Evolutionary conservation across 225 moss, liverwort and hornwort genomes (phyloP).

Genomic region (Pseudoscleropodium purum): DNA sequence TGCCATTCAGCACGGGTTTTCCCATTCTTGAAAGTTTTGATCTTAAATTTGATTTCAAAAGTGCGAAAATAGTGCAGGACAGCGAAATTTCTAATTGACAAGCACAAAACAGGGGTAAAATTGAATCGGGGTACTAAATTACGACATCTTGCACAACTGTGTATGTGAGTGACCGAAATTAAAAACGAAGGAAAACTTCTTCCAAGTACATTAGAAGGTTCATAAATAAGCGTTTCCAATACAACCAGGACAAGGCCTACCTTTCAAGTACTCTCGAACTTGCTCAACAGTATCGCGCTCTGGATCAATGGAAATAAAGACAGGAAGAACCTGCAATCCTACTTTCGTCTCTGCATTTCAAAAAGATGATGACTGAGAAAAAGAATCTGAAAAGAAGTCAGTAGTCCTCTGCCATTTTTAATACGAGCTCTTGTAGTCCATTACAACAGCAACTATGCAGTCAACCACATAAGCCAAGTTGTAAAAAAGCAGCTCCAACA

Average conservation of each 20-base stretch:
- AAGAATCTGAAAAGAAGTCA: not conserved
- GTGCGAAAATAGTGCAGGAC: not conserved
- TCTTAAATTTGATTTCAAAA: not conserved
- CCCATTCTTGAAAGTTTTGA: not conserved
- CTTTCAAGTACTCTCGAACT: constrained; percentile 82
- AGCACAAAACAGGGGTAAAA: not conserved
- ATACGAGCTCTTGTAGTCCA: not conserved
- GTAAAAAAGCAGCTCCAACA: not conserved
- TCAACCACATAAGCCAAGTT: not conserved
- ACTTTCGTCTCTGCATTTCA: constrained; percentile 54
- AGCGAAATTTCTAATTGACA: not conserved
- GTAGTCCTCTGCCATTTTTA: not conserved
- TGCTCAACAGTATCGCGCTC: constrained; percentile 90
- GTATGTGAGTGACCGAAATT: not conserved
- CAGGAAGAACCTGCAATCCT: constrained; percentile 65
- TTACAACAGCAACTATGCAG: not conserved
- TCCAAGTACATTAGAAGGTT: not conserved
- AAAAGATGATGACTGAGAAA: not conserved
- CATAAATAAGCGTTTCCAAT: not conserved
- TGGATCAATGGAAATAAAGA: constrained; percentile 88
- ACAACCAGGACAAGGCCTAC: constrained; percentile 2
- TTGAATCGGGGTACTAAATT: not conserved
- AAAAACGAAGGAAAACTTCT: not conserved
- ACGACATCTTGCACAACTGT: not conserved
- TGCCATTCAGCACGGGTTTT: not conserved